phyloP scores from a whole-genome alignment of 805 yeast genomes.

The Kurtzmaniella fragi region DNA sequence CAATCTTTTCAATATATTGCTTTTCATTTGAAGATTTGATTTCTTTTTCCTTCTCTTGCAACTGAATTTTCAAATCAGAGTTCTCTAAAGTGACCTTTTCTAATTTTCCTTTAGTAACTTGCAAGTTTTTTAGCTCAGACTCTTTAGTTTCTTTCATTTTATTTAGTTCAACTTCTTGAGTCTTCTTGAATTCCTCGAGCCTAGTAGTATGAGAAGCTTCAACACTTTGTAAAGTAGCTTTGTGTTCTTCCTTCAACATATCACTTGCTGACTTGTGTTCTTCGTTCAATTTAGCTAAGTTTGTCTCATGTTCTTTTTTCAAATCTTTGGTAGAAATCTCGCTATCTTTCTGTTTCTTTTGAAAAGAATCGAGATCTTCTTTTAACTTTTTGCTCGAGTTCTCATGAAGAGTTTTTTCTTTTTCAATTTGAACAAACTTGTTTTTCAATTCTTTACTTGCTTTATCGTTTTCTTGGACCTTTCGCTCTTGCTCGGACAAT shows the following conservation, averaged over 20 bases:
- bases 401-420: conserved; percentile 2
- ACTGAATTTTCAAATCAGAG: conserved; percentile 1
- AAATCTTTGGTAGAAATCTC: background rate
- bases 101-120: conserved; percentile 4
- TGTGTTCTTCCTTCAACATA: background rate
- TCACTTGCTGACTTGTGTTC: background rate
- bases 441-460: background rate
- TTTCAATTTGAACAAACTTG: conserved; percentile 3
- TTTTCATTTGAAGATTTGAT: conserved; percentile 2
- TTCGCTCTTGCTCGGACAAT: too few species aligned
- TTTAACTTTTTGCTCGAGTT: background rate
- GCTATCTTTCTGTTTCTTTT: conserved; percentile 1
- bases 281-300: background rate
- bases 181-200: background rate
- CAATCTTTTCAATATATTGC: conserved; percentile 5
- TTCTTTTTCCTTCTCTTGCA: conserved; percentile 2
- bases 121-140: conserved; percentile 6
- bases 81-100: conserved; percentile 3
- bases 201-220: background rate
- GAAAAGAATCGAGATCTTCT: conserved; percentile 4
- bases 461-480: background rate
- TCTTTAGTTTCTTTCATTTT: background rate
- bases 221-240: background rate
- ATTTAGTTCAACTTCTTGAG: background rate
- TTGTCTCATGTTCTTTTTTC: background rate